Percentiles rank a stretch among this genome's conserved stretches.
Conservation (phyloP, 768 basidiomycete species). For the Suillus clintonianus region DNA sequence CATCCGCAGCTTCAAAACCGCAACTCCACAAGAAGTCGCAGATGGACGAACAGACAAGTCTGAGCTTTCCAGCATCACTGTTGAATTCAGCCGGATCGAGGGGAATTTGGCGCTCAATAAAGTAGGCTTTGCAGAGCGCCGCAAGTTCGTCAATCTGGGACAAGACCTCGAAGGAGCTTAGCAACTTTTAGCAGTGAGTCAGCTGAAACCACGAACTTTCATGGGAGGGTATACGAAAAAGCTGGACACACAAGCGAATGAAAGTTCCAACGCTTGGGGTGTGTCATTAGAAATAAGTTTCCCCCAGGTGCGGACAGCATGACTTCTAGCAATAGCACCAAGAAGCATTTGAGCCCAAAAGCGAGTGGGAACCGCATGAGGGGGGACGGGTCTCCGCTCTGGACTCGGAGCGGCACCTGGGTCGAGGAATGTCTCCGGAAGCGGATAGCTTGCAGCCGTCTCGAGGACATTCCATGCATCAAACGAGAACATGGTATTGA, state of each 20-base stretch:
- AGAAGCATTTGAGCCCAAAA: slow-evolving; percentile 54
- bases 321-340: slow-evolving; percentile 43
- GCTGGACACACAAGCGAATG: slow-evolving; percentile 51
- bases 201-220: slow-evolving; percentile 35
- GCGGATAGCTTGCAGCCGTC: slow-evolving; percentile 36
- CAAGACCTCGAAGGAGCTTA: slow-evolving; percentile 36
- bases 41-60: slow-evolving; percentile 41
- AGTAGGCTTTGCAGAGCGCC: slow-evolving; percentile 38
- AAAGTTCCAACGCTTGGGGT: slow-evolving; percentile 40
- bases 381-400: slow-evolving; percentile 6
- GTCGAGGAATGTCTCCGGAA: slow-evolving; percentile 32
- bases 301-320: slow-evolving; percentile 44
- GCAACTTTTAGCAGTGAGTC: background rate
- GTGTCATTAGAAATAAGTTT: slow-evolving; percentile 15
- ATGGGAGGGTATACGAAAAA: slow-evolving; percentile 49
- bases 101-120: slow-evolving; percentile 30
- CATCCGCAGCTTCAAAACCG: slow-evolving; percentile 46
- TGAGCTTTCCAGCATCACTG: slow-evolving; percentile 31
- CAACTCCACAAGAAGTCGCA: slow-evolving; percentile 51
- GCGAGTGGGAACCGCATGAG: slow-evolving; percentile 41
- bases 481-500: slow-evolving; percentile 43
- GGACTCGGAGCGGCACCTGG: slow-evolving; percentile 6
- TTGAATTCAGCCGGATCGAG: slow-evolving; percentile 31
- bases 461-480: slow-evolving; percentile 61
- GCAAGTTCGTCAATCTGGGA: slow-evolving; percentile 42